Base-by-base conservation (phyloP, 75 land plant genomes). In the Cupressus sempervirens region DNA sequence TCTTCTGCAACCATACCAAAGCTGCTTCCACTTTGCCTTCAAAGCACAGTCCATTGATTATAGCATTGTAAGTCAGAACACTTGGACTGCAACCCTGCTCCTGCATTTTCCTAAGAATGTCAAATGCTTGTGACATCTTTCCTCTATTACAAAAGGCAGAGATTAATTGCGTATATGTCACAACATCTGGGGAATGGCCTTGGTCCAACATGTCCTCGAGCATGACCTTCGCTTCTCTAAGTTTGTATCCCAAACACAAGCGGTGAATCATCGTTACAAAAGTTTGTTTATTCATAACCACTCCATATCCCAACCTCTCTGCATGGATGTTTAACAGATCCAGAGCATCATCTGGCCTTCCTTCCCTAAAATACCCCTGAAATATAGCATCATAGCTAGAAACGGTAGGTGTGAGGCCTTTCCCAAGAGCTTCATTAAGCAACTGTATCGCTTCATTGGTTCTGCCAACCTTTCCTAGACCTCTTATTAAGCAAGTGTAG, bases 11-110 rank as follows among this genome's bases (percentile, higher is more conserved):
- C 74, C 91, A 79, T 12, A 84, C 82, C 83, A 62, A 67, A 1
- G 93, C 95, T 75, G 93, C 92, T 82, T 93, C 95, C 7, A 95
- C 80, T 50, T 87, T 88, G 14, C 93, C 96, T 32, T 88, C 91
- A 84, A 89, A 92, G 53, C 95, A 93, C 40, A 93, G 86, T 34
- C 98, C 98, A 75, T 88, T 87, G 18, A 96, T 83, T 85, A 93
- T 74, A 76, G 87, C 86, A 87, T 94, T 94, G 87, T 90, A 92
- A 0, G 93, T 91, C 80, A 83, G 80, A 38, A 91, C 85, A 41
- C 83, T 87, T 1, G 96, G 95, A 35, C 84, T 83, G 58, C 85
- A 80, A 2, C 87, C 87, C 14, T 79, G 46, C 65, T 80, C 46
- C 67, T 84, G 62, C 98, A 96, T 94, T 40, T 86, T 43, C 1